These are phyloP conservation scores for Colletotrichum caudatum DNA, from an alignment of 2,329 filamentous ascomycete species.

Conservation along the genomic window DNA sequence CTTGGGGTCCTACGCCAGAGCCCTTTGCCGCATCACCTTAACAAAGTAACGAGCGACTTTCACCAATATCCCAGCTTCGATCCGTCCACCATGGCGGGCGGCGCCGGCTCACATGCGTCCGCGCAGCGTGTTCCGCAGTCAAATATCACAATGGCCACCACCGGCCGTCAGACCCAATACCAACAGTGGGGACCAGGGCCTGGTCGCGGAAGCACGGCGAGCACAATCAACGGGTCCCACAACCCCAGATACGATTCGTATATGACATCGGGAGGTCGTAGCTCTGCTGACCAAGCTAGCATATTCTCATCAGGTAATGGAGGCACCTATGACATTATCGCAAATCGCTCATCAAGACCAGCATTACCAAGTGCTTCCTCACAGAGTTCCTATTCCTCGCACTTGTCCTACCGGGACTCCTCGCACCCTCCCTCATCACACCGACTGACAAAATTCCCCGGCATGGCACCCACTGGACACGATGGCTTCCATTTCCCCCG, in stretches of 20 bases:
- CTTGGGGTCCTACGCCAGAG: slow-evolving; percentile 71
- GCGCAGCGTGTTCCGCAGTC: slow-evolving; percentile 67
- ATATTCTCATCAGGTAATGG: slow-evolving; percentile 70
- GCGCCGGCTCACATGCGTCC: slow-evolving; percentile 67
- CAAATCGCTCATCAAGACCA: slow-evolving; percentile 62
- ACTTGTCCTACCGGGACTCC: slow-evolving; percentile 50
- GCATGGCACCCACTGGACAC: slow-evolving; percentile 50
- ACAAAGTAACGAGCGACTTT: slow-evolving; percentile 81
- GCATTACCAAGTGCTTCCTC: slow-evolving; percentile 68
- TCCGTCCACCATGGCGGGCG: slow-evolving; percentile 60
- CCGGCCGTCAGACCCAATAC: slow-evolving; percentile 78
- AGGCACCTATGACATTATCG: slow-evolving; percentile 56
- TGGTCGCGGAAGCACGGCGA: slow-evolving; percentile 66
- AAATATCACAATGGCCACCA: slow-evolving; percentile 78
- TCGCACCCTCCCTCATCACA: slow-evolving; percentile 66
- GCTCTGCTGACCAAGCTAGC: slow-evolving; percentile 66
- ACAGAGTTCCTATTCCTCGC: slow-evolving; percentile 65
- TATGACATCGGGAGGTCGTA: slow-evolving; percentile 69
- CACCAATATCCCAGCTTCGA: slow-evolving; percentile 89
- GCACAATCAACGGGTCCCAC: slow-evolving; percentile 62
- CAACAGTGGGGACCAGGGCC: slow-evolving; percentile 78
- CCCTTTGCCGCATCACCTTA: slow-evolving; percentile 84
- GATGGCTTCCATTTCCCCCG: slow-evolving; percentile 74
- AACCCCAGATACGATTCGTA: slow-evolving; percentile 75
- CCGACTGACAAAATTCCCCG: slow-evolving; percentile 67